Evolutionary conservation across 768 basidiomycete genomes (phyloP).

Genomic region (Mycena venus): DNA sequence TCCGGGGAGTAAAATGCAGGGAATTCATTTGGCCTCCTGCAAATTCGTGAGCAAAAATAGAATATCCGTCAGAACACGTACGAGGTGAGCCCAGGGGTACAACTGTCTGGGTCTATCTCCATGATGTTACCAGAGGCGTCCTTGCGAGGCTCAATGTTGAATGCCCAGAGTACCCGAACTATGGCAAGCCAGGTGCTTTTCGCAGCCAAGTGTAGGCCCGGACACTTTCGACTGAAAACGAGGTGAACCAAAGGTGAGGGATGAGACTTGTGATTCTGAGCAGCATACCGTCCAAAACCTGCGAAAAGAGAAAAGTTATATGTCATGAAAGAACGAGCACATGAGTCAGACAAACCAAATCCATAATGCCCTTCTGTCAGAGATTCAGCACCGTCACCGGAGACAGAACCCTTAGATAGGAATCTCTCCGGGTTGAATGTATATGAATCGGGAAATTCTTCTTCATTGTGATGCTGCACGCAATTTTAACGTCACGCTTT

Average conservation of each 20-base stretch:
- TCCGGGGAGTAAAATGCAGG: not conserved
- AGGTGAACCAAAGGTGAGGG: not conserved
- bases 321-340: no score
- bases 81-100: conserved; percentile 1
- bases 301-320: no score
- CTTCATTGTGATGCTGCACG: conserved; percentile 4
- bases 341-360: no score
- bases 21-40: not conserved
- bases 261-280: no score
- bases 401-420: not conserved
- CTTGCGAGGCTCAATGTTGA: no score
- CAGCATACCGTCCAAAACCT: conserved; percentile 2
- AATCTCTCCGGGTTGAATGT: no score
- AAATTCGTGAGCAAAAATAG: not conserved
- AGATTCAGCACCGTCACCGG: not conserved
- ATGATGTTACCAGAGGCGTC: no score
- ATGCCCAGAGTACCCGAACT: no score
- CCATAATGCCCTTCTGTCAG: not conserved
- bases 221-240: not conserved
- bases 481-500: not conserved
- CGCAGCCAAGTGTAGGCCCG: not conserved
- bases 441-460: no score
- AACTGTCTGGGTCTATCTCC: not conserved
- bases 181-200: conserved; percentile 9
- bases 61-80: not conserved